Conservation (phyloP, 257 asterid species). For the Misopates orontium region DNA sequence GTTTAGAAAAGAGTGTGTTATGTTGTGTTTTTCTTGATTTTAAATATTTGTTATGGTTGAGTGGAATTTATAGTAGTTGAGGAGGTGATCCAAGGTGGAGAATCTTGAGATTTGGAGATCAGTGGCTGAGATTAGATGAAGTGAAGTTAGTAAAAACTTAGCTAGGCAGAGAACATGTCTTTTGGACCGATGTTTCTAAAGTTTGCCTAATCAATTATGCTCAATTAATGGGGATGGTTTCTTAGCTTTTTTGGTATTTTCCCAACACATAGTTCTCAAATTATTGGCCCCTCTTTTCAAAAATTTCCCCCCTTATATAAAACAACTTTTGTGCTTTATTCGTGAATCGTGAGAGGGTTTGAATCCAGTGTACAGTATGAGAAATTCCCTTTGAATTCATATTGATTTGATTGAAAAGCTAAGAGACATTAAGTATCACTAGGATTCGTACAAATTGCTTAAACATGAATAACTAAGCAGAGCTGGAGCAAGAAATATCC, state of each 20-base stretch:
- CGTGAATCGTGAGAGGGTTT: slow-evolving; percentile 6
- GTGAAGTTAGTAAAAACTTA: slow-evolving; percentile 36
- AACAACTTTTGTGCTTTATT: background rate
- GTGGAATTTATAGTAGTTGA: slow-evolving; percentile 43
- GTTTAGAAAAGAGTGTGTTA: background rate
- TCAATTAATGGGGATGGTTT: background rate
- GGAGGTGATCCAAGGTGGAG: slow-evolving; percentile 42
- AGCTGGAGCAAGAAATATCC: too few relatives aligned
- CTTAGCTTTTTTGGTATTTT: background rate
- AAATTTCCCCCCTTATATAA: background rate
- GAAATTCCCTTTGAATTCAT: background rate
- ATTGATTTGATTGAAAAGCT: background rate
- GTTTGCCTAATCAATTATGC: slow-evolving; percentile 27
- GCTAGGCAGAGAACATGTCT: slow-evolving; percentile 31
- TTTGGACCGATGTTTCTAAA: slow-evolving; percentile 46
- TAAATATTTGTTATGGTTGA: slow-evolving; percentile 22
- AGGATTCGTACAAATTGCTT: background rate
- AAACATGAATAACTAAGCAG: too few relatives aligned
- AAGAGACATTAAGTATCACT: slow-evolving; percentile 4
- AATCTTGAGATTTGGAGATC: slow-evolving; percentile 26
- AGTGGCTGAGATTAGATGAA: slow-evolving; percentile 46
- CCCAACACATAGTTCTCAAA: background rate
- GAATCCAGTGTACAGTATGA: background rate
- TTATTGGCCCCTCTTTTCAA: background rate
- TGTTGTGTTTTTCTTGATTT: slow-evolving; percentile 18